phyloP scores from a whole-genome alignment of 1,139 yeast genomes.

The Pichia sp. region DNA sequence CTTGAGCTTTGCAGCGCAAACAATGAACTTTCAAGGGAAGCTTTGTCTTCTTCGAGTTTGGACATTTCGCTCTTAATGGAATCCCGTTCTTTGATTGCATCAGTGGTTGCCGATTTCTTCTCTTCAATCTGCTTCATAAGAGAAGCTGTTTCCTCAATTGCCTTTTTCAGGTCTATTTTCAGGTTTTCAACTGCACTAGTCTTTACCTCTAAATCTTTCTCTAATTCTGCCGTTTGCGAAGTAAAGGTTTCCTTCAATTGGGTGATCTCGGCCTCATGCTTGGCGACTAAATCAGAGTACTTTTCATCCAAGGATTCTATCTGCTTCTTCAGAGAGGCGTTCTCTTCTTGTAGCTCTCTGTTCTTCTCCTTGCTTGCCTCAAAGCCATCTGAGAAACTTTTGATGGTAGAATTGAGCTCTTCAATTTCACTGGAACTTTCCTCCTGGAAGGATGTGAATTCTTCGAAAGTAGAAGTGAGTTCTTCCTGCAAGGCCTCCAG shows the following conservation, averaged over 20 bases:
- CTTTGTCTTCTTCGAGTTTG: neutral
- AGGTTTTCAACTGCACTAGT: neutral
- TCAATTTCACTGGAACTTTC: constrained; percentile 17
- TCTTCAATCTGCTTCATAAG: neutral
- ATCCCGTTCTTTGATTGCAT: neutral
- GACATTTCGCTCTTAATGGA: neutral
- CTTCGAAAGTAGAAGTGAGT: constrained; percentile 16
- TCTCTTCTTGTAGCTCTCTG: constrained; percentile 11
- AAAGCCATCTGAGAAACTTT: constrained; percentile 22
- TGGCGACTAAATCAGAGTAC: neutral
- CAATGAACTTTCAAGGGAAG: neutral
- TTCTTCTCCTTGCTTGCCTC: constrained; percentile 18
- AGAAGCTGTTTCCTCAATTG: neutral
- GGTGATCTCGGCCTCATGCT: constrained; percentile 5
- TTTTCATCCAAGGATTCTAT: constrained; percentile 5
- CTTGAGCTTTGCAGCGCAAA: neutral
- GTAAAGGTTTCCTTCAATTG: neutral
- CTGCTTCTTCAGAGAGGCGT: constrained; percentile 4
- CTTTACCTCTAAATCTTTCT: neutral
- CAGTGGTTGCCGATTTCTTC: neutral
- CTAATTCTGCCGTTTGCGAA: neutral
- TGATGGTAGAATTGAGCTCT: constrained; percentile 9
- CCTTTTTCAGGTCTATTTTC: neutral
- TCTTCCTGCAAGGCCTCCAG: constrained; percentile 18
- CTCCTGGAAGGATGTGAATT: constrained; percentile 13